These are phyloP conservation scores for Triticum urartu DNA, from an alignment of 176 grass and related monocot genomes.

Conservation along the genomic window DNA sequence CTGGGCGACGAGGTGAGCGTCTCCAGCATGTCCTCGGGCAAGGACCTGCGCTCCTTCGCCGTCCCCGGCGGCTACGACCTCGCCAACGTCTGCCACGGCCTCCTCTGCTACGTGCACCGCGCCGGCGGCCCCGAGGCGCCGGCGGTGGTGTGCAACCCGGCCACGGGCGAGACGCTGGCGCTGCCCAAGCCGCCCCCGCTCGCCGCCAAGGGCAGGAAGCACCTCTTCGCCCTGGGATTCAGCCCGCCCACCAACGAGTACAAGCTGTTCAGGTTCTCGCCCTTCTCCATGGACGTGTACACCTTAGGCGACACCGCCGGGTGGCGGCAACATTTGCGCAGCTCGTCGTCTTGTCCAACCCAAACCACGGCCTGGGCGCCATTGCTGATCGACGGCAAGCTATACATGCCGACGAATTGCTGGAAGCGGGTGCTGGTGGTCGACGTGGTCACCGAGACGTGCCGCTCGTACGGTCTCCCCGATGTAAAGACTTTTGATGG, in stretches of 20 bases:
- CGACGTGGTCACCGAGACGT: neutral
- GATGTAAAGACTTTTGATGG: too few species aligned
- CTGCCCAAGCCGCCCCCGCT: neutral
- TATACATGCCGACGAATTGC: neutral
- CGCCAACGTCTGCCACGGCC: constrained; percentile 1
- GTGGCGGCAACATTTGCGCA: neutral
- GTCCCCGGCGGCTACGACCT: neutral
- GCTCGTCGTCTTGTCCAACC: neutral
- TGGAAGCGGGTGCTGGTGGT: neutral
- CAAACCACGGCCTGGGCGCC: neutral
- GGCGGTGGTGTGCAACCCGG: neutral
- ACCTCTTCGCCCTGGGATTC: neutral
- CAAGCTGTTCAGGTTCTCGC: neutral
- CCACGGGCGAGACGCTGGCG: neutral
- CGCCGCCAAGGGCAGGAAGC: neutral
- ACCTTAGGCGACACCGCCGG: neutral
- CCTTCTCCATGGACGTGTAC: neutral
- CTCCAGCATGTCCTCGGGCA: neutral
- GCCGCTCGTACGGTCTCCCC: neutral
- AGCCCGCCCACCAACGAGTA: neutral
- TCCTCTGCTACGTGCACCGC: neutral
- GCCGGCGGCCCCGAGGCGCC: neutral
- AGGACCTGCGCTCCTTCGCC: neutral
- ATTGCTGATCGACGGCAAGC: neutral
- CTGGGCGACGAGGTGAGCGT: neutral